Conservation (phyloP, 2,329 filamentous ascomycete species). For the Colletotrichum tamarilloi region DNA sequence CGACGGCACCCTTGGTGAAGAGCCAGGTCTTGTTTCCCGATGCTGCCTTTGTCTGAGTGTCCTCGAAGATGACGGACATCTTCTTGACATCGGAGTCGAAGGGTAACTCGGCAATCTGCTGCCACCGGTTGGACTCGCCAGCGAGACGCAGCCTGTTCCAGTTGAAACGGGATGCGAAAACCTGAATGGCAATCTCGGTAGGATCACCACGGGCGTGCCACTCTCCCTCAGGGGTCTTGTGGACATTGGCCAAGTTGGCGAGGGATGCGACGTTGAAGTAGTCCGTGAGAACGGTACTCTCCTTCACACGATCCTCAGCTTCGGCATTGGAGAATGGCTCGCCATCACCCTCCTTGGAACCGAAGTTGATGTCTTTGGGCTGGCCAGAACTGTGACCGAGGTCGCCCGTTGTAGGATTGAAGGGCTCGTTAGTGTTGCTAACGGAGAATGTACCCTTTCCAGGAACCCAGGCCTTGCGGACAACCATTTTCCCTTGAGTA, state of each 20-base stretch:
- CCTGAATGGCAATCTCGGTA: conserved; percentile 80
- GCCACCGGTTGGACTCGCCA: conserved; percentile 63
- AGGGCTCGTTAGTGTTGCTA: conserved; percentile 62
- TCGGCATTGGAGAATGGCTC: conserved; percentile 40
- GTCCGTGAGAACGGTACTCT: conserved; percentile 54
- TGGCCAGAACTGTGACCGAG: conserved; percentile 52
- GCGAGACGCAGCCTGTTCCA: conserved; percentile 67
- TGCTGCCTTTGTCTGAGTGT: conserved; percentile 43
- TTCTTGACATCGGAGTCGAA: conserved; percentile 82
- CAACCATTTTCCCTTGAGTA: conserved; percentile 65
- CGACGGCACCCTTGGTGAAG: conserved; percentile 77
- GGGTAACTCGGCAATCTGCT: conserved; percentile 74
- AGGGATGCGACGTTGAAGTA: conserved; percentile 73
- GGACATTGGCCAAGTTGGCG: conserved; percentile 73
- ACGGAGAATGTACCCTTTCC: conserved; percentile 59
- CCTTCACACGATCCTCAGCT: conserved; percentile 48
- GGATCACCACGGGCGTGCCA: conserved; percentile 76
- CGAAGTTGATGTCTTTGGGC: conserved; percentile 49
- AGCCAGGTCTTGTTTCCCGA: conserved; percentile 52
- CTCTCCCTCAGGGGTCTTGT: conserved; percentile 60
- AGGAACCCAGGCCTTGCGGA: conserved; percentile 63
- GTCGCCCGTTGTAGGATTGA: conserved; percentile 66
- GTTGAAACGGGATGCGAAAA: conserved; percentile 76
- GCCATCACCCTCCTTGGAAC: conserved; percentile 41
- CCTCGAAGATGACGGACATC: conserved; percentile 77